Conservation (phyloP, 305 asterid species). For the Rubia balearica region DNA sequence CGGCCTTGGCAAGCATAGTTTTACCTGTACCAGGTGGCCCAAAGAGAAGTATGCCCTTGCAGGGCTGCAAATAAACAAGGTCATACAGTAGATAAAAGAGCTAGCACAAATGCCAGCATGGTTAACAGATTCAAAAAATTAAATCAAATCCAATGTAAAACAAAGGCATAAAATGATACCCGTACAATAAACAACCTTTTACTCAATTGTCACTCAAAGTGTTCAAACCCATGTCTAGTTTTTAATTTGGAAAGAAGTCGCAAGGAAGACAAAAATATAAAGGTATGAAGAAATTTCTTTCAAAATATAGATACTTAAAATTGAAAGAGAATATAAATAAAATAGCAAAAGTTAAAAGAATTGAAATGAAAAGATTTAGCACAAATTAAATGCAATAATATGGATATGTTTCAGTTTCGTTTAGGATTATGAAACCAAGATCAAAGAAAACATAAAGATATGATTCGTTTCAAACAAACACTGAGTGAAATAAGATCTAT, state of each 20-base stretch:
- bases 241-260: neutral
- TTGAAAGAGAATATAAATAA: too few relatives aligned
- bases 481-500: too few relatives aligned
- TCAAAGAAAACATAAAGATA: too few relatives aligned
- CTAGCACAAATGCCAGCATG: neutral
- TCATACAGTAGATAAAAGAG: neutral
- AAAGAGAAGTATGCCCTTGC: slow-evolving; percentile 49
- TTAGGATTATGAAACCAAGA: too few relatives aligned
- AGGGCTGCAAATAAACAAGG: slow-evolving; percentile 30
- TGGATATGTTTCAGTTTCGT: too few relatives aligned
- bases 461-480: too few relatives aligned
- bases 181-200: neutral
- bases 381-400: too few relatives aligned
- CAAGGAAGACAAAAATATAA: too few relatives aligned
- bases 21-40: slow-evolving; percentile 57
- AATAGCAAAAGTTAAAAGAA: too few relatives aligned
- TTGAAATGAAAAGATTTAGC: too few relatives aligned
- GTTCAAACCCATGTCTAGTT: neutral
- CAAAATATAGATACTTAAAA: too few relatives aligned
- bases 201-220: neutral
- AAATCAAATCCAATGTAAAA: neutral
- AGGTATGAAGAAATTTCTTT: too few relatives aligned
- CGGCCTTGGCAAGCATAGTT: slow-evolving; percentile 55
- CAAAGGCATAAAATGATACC: neutral
- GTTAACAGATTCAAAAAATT: neutral